Evolutionary conservation across 2,329 filamentous ascomycete species (phyloP), one percentile per base, ranked within the genome.

Genomic region (Fusarium zealandicum): DNA sequence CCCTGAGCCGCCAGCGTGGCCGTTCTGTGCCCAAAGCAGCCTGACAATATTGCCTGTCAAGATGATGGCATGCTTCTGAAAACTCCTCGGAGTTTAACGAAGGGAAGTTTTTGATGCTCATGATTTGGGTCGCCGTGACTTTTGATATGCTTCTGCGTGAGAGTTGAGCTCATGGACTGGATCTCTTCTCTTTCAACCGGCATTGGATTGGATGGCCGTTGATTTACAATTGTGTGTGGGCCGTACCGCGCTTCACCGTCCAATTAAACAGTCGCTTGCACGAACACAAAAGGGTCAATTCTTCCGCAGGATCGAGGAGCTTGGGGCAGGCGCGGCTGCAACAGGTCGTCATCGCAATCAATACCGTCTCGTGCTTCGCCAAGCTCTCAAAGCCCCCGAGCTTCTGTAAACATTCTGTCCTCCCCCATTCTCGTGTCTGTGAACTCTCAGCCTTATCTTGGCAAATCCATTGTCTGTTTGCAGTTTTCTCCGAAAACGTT

Each of bases 51-150:
- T 72, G 78, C 31, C 80, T 76, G 58, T 88, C 85, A 17, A 88
- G 77, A 48, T 82, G 76, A 63, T 87, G 82, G 70, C 88, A 90
- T 48, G 80, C 83, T 66, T 85, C 80, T 46, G 82, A 73, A 60
- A 91, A 91, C 67, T 90, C 87, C 33, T 84, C 79, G 10, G 74
- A 66, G 10, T 74, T 81, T 22, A 91, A 78, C 53, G 81, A 83
- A 6, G 88, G 88, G 67, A 87, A 91, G 43, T 78, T 74, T 52
- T 72, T 64, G 65, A 84, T 80, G 11, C 75, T 76, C 72, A 76
- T 75, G 37, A 20, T 54, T n/a, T n/a, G 13, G 10, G 22, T 13
- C 31, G 11, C 18, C 12, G 16, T 12, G 31, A 10, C 18, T 27
- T n/a, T 27, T 31, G 27, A 25, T 5, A 25, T 25, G 22, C 28